Conservation (phyloP, 164 flowering plant species). For the Pachysandra terminalis region DNA sequence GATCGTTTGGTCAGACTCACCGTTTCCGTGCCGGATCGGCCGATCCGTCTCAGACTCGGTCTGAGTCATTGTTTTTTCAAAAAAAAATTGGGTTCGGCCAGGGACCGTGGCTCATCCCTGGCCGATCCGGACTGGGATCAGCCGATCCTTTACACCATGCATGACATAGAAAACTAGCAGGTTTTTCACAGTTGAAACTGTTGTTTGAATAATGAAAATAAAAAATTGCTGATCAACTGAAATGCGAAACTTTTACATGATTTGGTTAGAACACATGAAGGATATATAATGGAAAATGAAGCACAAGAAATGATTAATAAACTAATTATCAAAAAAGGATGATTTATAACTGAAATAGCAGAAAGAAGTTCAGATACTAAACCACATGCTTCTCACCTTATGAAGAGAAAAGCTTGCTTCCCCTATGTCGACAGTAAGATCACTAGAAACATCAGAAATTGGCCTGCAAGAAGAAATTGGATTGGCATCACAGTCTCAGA, state of each 20-base stretch:
- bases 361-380: not conserved
- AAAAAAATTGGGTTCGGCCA: too few relatives aligned
- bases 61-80: too few relatives aligned
- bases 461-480: conserved; percentile 64
- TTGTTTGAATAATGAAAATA: too few relatives aligned
- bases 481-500: not conserved
- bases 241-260: not conserved
- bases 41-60: too few relatives aligned
- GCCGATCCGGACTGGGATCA: too few relatives aligned
- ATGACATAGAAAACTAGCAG: too few relatives aligned
- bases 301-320: not conserved
- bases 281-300: not conserved
- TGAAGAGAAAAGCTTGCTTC: conserved; percentile 77
- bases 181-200: too few relatives aligned
- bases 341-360: not conserved
- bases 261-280: not conserved
- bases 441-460: conserved; percentile 94
- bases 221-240: not conserved
- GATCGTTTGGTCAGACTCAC: too few relatives aligned
- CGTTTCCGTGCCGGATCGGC: too few relatives aligned
- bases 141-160: too few relatives aligned
- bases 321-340: too few relatives aligned
- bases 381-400: conserved; percentile 49
- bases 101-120: too few relatives aligned
- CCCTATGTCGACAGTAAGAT: conserved; percentile 82